Evolutionary conservation across 169 alveolate species (phyloP).

Genomic region (Plasmodium malariae): DNA sequence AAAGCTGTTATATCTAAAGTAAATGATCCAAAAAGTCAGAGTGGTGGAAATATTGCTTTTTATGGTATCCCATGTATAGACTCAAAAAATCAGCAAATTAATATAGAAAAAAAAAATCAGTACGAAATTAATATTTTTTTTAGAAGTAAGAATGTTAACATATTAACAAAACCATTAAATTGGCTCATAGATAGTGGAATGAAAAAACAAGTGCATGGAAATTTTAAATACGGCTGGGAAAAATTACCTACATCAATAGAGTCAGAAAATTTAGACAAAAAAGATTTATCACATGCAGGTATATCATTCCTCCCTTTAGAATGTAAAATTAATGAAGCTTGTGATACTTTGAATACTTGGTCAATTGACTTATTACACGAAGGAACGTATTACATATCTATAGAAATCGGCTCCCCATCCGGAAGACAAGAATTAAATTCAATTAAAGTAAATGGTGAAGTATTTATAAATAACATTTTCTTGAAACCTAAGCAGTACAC

Average conservation of each 20-base stretch:
- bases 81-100: conserved; percentile 17
- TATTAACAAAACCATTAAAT: conserved; percentile 50
- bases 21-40: conserved; percentile 38
- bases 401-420: conserved; percentile 77
- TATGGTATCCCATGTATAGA: conserved; percentile 73
- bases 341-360: conserved; percentile 75
- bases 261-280: conserved; percentile 27
- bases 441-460: conserved; percentile 61
- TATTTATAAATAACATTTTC: conserved; percentile 66
- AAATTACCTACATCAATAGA: conserved; percentile 71
- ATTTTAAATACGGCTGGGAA: conserved; percentile 71
- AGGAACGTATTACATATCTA: conserved; percentile 57
- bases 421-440: conserved; percentile 73
- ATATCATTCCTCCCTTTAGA: conserved; percentile 58
- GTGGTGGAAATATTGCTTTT: conserved; percentile 60
- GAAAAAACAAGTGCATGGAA: conserved; percentile 53
- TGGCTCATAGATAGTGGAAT: conserved; percentile 75
- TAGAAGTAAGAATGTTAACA: conserved; percentile 49
- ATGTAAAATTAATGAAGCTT: conserved; percentile 32
- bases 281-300: conserved; percentile 69
- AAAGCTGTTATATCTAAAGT: conserved; percentile 76
- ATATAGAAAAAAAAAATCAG: conserved; percentile 35
- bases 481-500: conserved; percentile 70
- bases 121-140: conserved; percentile 68
- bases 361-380: conserved; percentile 69